These are phyloP conservation scores for Fusarium mangiferae DNA, from an alignment of 2,329 filamentous ascomycete genomes.

Conservation along the genomic window DNA sequence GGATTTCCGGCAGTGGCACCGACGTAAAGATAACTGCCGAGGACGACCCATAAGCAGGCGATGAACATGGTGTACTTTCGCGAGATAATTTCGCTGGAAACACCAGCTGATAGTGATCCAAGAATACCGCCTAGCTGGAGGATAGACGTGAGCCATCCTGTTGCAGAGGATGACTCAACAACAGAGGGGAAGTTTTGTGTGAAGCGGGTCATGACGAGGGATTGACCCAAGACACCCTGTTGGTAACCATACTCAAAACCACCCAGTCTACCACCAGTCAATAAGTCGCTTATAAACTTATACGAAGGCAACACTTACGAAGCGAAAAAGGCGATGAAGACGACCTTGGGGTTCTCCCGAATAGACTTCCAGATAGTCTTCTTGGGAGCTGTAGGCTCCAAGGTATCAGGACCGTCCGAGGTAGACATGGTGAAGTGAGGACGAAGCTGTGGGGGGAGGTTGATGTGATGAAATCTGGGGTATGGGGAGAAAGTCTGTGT, in stretches of 20 bases:
- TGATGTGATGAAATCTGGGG: conserved; percentile 12
- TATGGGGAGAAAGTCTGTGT: conserved; percentile 11
- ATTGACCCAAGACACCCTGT: conserved; percentile 64
- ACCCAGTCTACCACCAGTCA: conserved; percentile 25
- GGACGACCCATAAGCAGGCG: conserved; percentile 58
- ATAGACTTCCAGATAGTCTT: conserved; percentile 18
- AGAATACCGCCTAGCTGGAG: conserved; percentile 62
- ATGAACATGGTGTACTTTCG: conserved; percentile 64
- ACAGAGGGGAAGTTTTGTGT: conserved; percentile 60
- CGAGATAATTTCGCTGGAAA: conserved; percentile 60
- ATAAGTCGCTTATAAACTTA: background rate
- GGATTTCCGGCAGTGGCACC: conserved; percentile 54
- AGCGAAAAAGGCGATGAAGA: conserved; percentile 43
- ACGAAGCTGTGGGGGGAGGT: conserved; percentile 19
- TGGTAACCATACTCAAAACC: conserved; percentile 49
- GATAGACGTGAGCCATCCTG: conserved; percentile 63
- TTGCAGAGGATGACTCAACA: conserved; percentile 56
- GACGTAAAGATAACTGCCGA: conserved; percentile 57
- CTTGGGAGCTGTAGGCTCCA: conserved; percentile 14
- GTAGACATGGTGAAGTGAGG: conserved; percentile 9
- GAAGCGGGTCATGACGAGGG: conserved; percentile 64
- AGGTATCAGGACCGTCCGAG: conserved; percentile 12
- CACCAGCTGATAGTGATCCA: conserved; percentile 58
- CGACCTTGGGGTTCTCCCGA: conserved; percentile 34
- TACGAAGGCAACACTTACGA: conserved; percentile 21